These are phyloP conservation scores for Begonia loranthoides DNA, from an alignment of 306 rosid species.

Conservation along the genomic window DNA sequence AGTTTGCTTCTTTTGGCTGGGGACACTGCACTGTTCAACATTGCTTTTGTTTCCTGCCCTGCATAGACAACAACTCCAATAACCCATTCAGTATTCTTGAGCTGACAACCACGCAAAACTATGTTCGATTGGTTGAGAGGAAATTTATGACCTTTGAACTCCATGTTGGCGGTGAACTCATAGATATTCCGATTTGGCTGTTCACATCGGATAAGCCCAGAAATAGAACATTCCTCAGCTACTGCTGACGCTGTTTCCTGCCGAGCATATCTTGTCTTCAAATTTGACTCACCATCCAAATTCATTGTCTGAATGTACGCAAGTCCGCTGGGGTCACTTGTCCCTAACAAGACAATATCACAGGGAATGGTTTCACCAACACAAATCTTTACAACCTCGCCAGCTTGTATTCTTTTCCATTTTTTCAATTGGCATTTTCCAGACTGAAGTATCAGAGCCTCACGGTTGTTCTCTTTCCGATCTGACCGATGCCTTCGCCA, in stretches of 20 bases:
- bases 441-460: conserved; percentile 45
- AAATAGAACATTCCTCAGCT: conserved; percentile 33
- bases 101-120: conserved; percentile 91
- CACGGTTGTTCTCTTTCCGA: conserved; percentile 72
- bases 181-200: conserved; percentile 86
- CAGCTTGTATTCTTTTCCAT: conserved; percentile 74
- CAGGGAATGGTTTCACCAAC: conserved; percentile 84
- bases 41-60: conserved; percentile 95
- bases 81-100: conserved; percentile 92
- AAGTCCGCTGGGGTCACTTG: conserved; percentile 94
- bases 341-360: conserved; percentile 89
- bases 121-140: conserved; percentile 89
- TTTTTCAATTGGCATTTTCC: conserved; percentile 45
- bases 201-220: conserved; percentile 75
- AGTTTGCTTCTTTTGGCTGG: conserved; percentile 89
- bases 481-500: conserved; percentile 94
- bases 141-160: conserved; percentile 46
- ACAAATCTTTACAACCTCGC: conserved; percentile 73
- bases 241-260: conserved; percentile 66
- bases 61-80: conserved; percentile 98
- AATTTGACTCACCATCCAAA: conserved; percentile 96
- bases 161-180: conserved; percentile 89
- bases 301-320: conserved; percentile 97
- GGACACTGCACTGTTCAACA: conserved; percentile 88
- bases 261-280: conserved; percentile 92